phyloP scores from a whole-genome alignment of 148 eudicot genomes.

The Rhododendron ferrugineum region DNA sequence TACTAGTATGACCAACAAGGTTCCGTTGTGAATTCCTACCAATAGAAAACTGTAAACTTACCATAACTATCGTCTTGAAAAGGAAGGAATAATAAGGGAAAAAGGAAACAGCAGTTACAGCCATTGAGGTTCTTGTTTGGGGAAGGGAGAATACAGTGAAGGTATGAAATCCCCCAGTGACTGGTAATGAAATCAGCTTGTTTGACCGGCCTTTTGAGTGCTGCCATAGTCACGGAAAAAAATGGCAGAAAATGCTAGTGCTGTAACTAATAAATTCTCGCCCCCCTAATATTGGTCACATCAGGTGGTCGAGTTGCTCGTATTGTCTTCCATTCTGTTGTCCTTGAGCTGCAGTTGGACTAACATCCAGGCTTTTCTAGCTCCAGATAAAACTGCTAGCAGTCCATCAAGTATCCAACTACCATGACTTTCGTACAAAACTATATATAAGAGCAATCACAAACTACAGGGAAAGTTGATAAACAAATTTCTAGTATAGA shows the following conservation, averaged over 20 bases:
- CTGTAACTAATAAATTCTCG: not conserved
- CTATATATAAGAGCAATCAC: not conserved
- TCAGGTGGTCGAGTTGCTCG: not conserved
- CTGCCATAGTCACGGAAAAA: not conserved
- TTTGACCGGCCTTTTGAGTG: not conserved
- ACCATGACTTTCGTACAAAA: not conserved
- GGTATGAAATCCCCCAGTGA: not conserved
- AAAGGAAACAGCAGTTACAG: no score
- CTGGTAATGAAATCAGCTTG: not conserved
- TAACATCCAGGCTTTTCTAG: not conserved
- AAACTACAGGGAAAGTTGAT: not conserved
- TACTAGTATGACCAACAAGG: not conserved
- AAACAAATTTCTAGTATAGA: not conserved
- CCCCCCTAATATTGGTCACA: not conserved
- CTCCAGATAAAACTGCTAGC: not conserved
- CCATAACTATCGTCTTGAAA: not conserved
- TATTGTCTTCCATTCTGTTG: not conserved
- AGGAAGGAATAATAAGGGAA: not conserved
- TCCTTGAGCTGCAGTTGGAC: not conserved
- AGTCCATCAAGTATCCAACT: not conserved
- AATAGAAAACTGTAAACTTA: not conserved
- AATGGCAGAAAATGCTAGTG: not conserved
- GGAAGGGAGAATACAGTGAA: not conserved
- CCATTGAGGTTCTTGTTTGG: not conserved
- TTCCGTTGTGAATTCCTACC: not conserved